phyloP scores from a whole-genome alignment of 2,329 filamentous ascomycete species.

The Trichoderma brevicompactum region DNA sequence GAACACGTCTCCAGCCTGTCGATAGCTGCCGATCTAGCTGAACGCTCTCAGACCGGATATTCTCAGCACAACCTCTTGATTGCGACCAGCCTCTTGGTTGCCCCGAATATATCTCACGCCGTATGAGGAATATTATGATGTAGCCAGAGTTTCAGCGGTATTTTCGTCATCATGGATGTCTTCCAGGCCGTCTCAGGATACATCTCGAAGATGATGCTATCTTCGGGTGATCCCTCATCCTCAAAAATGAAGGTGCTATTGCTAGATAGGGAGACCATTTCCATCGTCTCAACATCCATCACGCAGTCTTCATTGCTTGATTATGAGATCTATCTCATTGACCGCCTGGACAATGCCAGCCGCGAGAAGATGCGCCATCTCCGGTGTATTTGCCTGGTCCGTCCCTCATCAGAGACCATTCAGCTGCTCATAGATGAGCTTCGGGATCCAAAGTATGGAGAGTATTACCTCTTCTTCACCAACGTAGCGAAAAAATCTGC shows the following conservation, averaged over 20 bases:
- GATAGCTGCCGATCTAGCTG: background rate
- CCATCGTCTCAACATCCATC: slow-evolving; percentile 91
- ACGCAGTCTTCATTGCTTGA: slow-evolving; percentile 94
- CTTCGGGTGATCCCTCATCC: slow-evolving; percentile 69
- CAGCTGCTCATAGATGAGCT: slow-evolving; percentile 94
- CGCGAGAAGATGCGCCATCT: slow-evolving; percentile 98
- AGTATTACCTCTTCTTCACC: slow-evolving; percentile 97
- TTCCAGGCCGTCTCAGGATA: slow-evolving; percentile 92
- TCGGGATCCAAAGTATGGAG: slow-evolving; percentile 93
- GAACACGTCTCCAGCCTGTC: slow-evolving; percentile 25
- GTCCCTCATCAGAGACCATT: slow-evolving; percentile 89
- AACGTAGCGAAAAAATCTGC: slow-evolving; percentile 98
- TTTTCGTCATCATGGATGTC: slow-evolving; percentile 74
- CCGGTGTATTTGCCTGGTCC: slow-evolving; percentile 88
- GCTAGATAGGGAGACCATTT: slow-evolving; percentile 89
- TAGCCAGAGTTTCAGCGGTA: slow-evolving; percentile 5
- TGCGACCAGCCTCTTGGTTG: background rate
- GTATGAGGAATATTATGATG: slow-evolving; percentile 26
- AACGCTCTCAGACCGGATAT: background rate
- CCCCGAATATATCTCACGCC: background rate
- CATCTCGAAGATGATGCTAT: slow-evolving; percentile 91
- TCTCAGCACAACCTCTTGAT: background rate
- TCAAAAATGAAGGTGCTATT: slow-evolving; percentile 98
- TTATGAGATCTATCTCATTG: slow-evolving; percentile 97
- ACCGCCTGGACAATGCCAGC: slow-evolving; percentile 85